Conservation (phyloP, 2,329 filamentous ascomycete species). For the Bipolaris cookei region DNA sequence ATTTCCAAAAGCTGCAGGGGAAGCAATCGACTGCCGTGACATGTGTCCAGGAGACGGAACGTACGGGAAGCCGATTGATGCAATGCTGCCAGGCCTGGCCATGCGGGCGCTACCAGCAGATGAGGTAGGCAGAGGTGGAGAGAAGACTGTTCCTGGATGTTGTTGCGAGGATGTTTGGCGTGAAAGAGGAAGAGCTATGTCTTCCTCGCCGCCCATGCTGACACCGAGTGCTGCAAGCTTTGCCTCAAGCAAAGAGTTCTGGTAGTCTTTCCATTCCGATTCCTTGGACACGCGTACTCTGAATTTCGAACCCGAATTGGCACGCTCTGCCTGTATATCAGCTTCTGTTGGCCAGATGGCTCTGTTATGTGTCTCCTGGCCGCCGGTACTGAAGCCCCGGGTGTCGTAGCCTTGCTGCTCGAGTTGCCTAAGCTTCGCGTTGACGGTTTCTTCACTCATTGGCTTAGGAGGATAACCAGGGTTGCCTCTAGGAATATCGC, state of each 20-base stretch:
- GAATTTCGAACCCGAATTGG: conserved; percentile 54
- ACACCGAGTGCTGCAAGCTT: conserved; percentile 93
- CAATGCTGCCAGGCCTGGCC: conserved; percentile 62
- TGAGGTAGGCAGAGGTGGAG: conserved; percentile 79
- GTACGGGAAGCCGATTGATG: conserved; percentile 65
- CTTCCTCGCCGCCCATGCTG: conserved; percentile 74
- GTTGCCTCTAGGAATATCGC: conserved; percentile 50
- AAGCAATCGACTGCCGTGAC: conserved; percentile 69
- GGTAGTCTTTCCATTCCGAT: conserved; percentile 78
- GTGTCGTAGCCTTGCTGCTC: conserved; percentile 72
- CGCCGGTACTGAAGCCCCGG: conserved; percentile 65
- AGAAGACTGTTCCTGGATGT: conserved; percentile 78
- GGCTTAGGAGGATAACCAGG: conserved; percentile 53
- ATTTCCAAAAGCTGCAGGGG: conserved; percentile 71
- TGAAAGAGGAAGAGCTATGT: conserved; percentile 67
- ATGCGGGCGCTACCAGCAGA: conserved; percentile 76
- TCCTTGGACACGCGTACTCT: conserved; percentile 73
- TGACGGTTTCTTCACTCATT: conserved; percentile 59
- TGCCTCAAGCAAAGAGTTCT: conserved; percentile 82
- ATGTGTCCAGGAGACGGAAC: conserved; percentile 61
- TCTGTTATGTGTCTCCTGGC: conserved; percentile 63
- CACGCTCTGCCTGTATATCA: conserved; percentile 64
- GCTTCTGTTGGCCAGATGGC: conserved; percentile 69
- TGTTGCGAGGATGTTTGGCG: conserved; percentile 74
- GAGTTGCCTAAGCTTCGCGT: conserved; percentile 69